These are phyloP conservation scores for Catenaria anguillulae DNA, from an alignment of 371 early-diverging fungal species.

Conservation along the genomic window DNA sequence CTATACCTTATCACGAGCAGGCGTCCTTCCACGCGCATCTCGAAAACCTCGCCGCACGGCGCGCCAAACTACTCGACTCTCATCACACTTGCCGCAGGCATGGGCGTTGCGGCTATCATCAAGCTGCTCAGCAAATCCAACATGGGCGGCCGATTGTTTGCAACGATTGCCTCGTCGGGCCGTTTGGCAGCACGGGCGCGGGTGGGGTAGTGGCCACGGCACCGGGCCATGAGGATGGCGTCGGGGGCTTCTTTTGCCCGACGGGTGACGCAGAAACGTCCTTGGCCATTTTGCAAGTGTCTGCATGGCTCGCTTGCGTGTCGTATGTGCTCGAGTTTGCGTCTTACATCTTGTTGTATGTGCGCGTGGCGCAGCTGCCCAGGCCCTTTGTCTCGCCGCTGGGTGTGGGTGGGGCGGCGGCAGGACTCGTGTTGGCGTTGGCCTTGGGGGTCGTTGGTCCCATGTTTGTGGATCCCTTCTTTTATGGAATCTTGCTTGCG, in stretches of 20 bases:
- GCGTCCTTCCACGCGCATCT: not conserved
- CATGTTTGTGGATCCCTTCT: not conserved
- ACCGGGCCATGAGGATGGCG: too few relatives aligned
- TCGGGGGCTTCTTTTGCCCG: too few relatives aligned
- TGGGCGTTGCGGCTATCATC: not conserved
- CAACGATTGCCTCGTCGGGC: too few relatives aligned
- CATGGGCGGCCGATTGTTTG: too few relatives aligned
- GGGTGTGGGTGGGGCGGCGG: not conserved
- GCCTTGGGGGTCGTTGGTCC: not conserved
- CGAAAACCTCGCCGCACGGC: not conserved
- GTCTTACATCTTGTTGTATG: not conserved
- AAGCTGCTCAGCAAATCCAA: too few relatives aligned
- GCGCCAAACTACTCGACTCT: not conserved
- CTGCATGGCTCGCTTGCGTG: not conserved
- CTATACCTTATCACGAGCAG: not conserved
- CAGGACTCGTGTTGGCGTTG: not conserved
- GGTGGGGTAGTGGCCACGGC: too few relatives aligned
- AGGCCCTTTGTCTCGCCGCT: not conserved
- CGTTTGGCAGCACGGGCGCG: too few relatives aligned
- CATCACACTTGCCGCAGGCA: not conserved
- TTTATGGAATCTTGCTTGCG: not conserved
- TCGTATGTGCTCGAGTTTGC: not conserved
- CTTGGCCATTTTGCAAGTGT: not conserved
- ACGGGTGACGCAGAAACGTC: not conserved
- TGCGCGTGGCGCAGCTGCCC: not conserved